Evolutionary conservation across 768 basidiomycete genomes (phyloP).

Genomic region (Mycena olivaceomarginata): DNA sequence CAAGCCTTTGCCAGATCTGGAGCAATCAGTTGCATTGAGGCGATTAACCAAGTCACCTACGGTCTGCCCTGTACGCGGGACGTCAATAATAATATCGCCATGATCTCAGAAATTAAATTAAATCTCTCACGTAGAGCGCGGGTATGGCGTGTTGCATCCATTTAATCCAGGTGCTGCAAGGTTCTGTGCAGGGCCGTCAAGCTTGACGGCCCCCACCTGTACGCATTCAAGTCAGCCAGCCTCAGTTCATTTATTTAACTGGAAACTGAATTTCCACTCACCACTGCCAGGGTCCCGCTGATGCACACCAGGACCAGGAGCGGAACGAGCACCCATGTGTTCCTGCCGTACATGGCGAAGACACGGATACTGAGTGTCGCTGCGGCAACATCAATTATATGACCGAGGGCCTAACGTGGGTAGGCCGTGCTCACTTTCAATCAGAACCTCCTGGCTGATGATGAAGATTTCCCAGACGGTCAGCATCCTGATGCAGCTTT

Average conservation of each 20-base stretch:
- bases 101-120: constrained; percentile 24
- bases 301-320: constrained; percentile 29
- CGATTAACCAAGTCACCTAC: constrained; percentile 33
- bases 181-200: background rate
- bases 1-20: constrained; percentile 22
- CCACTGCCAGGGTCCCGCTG: constrained; percentile 25
- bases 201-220: constrained; percentile 24
- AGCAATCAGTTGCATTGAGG: constrained; percentile 32
- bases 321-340: constrained; percentile 26
- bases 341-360: constrained; percentile 33
- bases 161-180: constrained; percentile 10
- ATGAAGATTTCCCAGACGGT: constrained; percentile 26
- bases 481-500: constrained; percentile 32
- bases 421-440: constrained; percentile 28
- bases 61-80: constrained; percentile 16
- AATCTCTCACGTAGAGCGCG: constrained; percentile 31
- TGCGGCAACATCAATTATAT: constrained; percentile 20
- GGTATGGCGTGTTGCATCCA: constrained; percentile 35
- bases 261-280: constrained; percentile 23
- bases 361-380: constrained; percentile 31
- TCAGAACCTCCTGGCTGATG: constrained; percentile 29
- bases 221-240: background rate
- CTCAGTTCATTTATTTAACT: constrained; percentile 15
- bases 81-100: constrained; percentile 13
- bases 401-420: background rate